phyloP scores from a whole-genome alignment of 1,284 basidiomycete species.

The Tilletia horrida region DNA sequence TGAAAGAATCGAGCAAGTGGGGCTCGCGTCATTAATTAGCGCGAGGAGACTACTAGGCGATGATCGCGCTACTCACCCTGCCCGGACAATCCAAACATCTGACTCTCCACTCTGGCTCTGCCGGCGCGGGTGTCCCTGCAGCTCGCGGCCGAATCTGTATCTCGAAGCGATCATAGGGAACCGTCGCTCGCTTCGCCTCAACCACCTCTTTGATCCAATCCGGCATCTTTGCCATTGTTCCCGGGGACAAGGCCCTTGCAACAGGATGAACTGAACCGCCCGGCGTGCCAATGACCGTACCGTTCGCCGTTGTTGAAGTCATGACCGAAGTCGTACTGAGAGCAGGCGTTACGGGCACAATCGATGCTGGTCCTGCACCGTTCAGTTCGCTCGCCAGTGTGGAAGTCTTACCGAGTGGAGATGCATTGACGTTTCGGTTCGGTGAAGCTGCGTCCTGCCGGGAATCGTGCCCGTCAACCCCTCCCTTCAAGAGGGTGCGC shows the following conservation, averaged over 20 bases:
- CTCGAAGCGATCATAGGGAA: conserved; percentile 74
- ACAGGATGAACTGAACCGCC: background rate
- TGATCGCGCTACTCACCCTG: conserved; percentile 64
- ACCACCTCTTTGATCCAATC: conserved; percentile 69
- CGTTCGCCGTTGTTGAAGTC: background rate
- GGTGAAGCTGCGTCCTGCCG: too few species aligned
- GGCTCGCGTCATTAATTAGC: too few species aligned
- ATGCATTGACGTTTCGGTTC: background rate
- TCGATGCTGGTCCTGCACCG: background rate
- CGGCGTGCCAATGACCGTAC: background rate
- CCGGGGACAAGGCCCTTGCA: background rate
- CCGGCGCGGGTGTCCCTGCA: conserved; percentile 29
- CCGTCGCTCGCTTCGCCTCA: conserved; percentile 67
- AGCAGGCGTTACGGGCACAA: background rate
- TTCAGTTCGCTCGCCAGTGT: background rate
- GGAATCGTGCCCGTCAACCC: conserved; percentile 30
- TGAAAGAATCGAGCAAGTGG: too few species aligned
- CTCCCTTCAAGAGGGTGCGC: conserved; percentile 23
- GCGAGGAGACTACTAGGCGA: conserved; percentile 21
- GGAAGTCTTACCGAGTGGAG: background rate
- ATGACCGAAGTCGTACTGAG: too few species aligned
- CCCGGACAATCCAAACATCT: conserved; percentile 92
- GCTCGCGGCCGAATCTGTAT: conserved; percentile 31
- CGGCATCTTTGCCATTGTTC: conserved; percentile 56
- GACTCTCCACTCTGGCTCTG: conserved; percentile 73